Percentiles rank a stretch among this genome's conserved stretches.
Evolutionary conservation across 371 early-diverging fungal species (phyloP).

Genomic region (Spraguea lophii): DNA sequence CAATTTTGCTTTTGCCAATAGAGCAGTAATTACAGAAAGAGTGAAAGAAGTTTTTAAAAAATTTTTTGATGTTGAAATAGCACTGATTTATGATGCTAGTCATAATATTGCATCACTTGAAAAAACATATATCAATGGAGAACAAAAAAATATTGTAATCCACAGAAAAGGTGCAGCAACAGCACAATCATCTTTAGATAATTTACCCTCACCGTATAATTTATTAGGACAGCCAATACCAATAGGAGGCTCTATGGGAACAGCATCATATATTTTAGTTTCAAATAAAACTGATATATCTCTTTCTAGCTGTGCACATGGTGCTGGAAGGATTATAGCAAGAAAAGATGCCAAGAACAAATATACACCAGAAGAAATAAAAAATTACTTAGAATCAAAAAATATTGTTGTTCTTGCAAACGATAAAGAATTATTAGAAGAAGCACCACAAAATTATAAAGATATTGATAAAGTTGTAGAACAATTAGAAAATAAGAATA

Average conservation of each 20-base stretch:
- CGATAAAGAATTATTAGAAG: conserved; percentile 32
- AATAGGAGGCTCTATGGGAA: conserved; percentile 47
- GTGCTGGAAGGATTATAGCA: conserved; percentile 41
- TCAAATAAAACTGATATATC: conserved; percentile 9
- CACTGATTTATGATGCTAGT: conserved; percentile 40
- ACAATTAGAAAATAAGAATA: conserved; percentile 20
- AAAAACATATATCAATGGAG: conserved; percentile 2
- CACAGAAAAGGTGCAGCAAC: conserved; percentile 43
- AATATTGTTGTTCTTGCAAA: conserved; percentile 26
- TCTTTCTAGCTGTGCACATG: conserved; percentile 40
- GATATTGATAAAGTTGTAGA: conserved; percentile 43
- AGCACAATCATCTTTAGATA: conserved; percentile 7
- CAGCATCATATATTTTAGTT: conserved; percentile 37
- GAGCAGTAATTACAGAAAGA: conserved; percentile 31
- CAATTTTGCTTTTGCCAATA: conserved; percentile 46
- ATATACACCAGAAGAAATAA: conserved; percentile 20
- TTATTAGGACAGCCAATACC: conserved; percentile 12
- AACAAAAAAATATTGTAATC: conserved; percentile 15
- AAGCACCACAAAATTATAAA: conserved; percentile 42
- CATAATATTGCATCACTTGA: conserved; percentile 41
- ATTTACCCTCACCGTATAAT: conserved; percentile 7
- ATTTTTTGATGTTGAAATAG: conserved; percentile 7
- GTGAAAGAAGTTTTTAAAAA: conserved; percentile 21
- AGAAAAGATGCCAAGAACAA: conserved; percentile 17
- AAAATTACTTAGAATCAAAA: conserved; percentile 6